Evolutionary conservation across 176 grass and related monocot genomes (phyloP), one percentile per base, ranked within the genome.

Genomic region (Triticum turgidum): DNA sequence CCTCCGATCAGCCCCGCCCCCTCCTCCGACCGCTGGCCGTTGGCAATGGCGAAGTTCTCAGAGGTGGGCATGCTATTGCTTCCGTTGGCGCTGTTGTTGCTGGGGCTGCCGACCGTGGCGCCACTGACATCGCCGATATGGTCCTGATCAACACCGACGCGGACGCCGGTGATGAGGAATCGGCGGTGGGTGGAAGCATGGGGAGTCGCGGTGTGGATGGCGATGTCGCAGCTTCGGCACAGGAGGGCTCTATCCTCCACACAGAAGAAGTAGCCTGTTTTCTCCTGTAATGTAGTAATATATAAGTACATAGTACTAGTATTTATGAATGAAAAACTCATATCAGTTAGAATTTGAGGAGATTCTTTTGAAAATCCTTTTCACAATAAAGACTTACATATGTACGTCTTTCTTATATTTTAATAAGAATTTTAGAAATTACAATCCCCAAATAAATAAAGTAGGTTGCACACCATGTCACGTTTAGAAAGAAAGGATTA

Each of bases 261-360:
- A 84, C 96, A 98, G 86, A 98, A 98, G 85, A 98, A 98, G 72
- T 90, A 95, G n/a, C 91, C 93, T 0, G 77, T 72, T 69, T 90
- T 95, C 76, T 95, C 95, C 95, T 98, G 82, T 2, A 62, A 54
- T 54, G 51, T 54, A 18, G 51, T 54, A 18, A 54, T 54, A 54
- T 54, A 37, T 69, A 73, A 73, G 69, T 42, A 42, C 69, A 72
- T 21, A 76, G 30, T 17, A 17, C 49, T 52, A 25, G 25, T 25
- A 25, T 25, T 52, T 52, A 7, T 54, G 51, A 54, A 54, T 54
- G 15, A 54, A 54, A 54, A 18, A 54, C 51, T 54, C 51, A 54
- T 18, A 18, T 54, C 5, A 54, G 5, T 54, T 54, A 17, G 15
- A 54, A 54, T 17, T 5, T 54, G 6, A 54, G 5, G 51, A 17